A percentile compares a stretch with the other conserved stretches of the same genome.
Conservation (phyloP, 2,329 filamentous ascomycete species). For the Lachnellula suecica region DNA sequence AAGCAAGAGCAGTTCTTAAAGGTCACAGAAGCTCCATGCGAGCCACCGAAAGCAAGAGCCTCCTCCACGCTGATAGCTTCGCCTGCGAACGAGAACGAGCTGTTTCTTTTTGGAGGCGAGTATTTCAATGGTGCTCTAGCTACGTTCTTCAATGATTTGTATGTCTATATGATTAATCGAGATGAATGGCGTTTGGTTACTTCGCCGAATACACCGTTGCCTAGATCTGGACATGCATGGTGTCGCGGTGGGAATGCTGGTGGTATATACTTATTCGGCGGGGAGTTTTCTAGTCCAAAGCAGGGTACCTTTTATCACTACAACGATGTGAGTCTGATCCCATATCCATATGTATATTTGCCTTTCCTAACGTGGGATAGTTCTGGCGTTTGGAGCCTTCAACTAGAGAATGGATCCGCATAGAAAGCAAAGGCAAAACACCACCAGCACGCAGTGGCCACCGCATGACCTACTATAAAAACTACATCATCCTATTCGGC, state of each 20-base stretch:
- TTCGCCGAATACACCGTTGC: slow-evolving; percentile 86
- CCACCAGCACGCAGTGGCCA: slow-evolving; percentile 88
- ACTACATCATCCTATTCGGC: slow-evolving; percentile 93
- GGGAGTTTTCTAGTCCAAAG: slow-evolving; percentile 94
- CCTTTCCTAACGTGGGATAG: slow-evolving; percentile 13
- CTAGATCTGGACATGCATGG: slow-evolving; percentile 92
- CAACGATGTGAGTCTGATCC: slow-evolving; percentile 60
- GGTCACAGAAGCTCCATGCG: slow-evolving; percentile 76
- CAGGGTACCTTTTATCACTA: slow-evolving; percentile 99
- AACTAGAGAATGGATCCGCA: slow-evolving; percentile 83
- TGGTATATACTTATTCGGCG: slow-evolving; percentile 89
- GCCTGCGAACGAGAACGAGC: slow-evolving; percentile 80
- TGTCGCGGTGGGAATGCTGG: slow-evolving; percentile 80
- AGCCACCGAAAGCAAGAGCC: slow-evolving; percentile 75
- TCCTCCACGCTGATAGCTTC: slow-evolving; percentile 82
- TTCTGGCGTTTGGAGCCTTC: slow-evolving; percentile 91
- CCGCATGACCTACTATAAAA: slow-evolving; percentile 95
- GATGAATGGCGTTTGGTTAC: slow-evolving; percentile 92
- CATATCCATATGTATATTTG: neutral
- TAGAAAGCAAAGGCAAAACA: slow-evolving; percentile 75
- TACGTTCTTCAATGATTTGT: slow-evolving; percentile 65
- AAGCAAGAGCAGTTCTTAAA: slow-evolving; percentile 94
- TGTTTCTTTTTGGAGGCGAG: slow-evolving; percentile 92
- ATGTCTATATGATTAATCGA: slow-evolving; percentile 73
- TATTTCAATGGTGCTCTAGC: slow-evolving; percentile 92